Evolutionary conservation across 805 yeast genomes (phyloP).

Genomic region (Yamadazyma olivae): DNA sequence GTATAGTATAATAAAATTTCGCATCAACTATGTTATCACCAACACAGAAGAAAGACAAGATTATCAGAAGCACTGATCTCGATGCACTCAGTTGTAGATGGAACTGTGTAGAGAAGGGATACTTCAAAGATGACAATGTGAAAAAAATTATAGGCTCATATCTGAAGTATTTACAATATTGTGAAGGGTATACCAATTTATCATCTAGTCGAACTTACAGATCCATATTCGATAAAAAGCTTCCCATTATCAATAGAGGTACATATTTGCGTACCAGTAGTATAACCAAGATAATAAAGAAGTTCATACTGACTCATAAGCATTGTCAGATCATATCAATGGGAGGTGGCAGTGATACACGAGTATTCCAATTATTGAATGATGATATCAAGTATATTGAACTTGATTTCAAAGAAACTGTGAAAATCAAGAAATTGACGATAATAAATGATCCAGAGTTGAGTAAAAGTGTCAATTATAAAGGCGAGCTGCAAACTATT

Average conservation of each 20-base stretch:
- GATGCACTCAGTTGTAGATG: slow-evolving; percentile 69
- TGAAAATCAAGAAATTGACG: slow-evolving; percentile 48
- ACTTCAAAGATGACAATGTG: slow-evolving; percentile 43
- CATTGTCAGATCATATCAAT: slow-evolving; percentile 57
- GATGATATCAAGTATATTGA: slow-evolving; percentile 48
- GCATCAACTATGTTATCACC: slow-evolving; percentile 28
- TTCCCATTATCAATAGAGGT: slow-evolving; percentile 70
- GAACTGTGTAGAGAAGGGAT: slow-evolving; percentile 48
- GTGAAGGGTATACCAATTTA: slow-evolving; percentile 36
- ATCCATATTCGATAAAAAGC: slow-evolving; percentile 41
- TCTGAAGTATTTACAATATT: slow-evolving; percentile 32
- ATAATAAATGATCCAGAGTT: slow-evolving; percentile 35
- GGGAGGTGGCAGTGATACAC: slow-evolving; percentile 83
- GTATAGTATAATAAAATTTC: neutral
- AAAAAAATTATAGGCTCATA: slow-evolving; percentile 32
- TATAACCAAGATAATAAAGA: slow-evolving; percentile 45
- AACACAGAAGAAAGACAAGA: slow-evolving; percentile 35
- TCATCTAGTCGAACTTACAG: slow-evolving; percentile 40
- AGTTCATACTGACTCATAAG: slow-evolving; percentile 32
- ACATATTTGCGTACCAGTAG: slow-evolving; percentile 59
- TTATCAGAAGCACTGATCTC: slow-evolving; percentile 57
- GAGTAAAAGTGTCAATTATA: slow-evolving; percentile 17
- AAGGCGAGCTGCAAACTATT: slow-evolving; percentile 5
- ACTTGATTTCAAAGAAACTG: slow-evolving; percentile 59
- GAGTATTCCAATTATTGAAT: slow-evolving; percentile 52